Conservation (phyloP, 1,284 basidiomycete genomes). For the Xanthoconium separans region DNA sequence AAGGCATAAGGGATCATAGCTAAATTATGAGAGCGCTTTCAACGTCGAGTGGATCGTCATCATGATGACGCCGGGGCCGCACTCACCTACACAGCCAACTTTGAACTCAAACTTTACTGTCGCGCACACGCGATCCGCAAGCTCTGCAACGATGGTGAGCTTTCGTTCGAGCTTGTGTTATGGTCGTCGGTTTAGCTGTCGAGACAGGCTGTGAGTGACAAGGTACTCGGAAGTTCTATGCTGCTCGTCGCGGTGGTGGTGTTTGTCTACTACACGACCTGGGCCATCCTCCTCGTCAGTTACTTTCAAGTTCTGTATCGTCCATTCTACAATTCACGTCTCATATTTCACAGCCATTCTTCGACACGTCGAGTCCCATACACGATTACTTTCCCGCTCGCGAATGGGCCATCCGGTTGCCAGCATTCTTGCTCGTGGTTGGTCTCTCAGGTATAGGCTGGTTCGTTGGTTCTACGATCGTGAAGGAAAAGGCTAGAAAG, state of each 20-base stretch:
- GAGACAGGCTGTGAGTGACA: constrained; percentile 75
- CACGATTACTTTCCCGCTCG: constrained; percentile 81
- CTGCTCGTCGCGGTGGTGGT: constrained; percentile 73
- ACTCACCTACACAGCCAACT: constrained; percentile 7
- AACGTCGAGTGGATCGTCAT: neutral
- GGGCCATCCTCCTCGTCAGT: constrained; percentile 84
- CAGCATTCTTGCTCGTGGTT: constrained; percentile 77
- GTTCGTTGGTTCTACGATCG: constrained; percentile 76
- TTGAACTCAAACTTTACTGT: constrained; percentile 20
- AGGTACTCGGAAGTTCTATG: constrained; percentile 76
- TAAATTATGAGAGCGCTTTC: neutral
- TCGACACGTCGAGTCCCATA: constrained; percentile 69
- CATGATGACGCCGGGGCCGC: too few relatives aligned
- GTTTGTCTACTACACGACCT: constrained; percentile 88
- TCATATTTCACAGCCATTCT: constrained; percentile 70
- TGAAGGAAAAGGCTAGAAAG: constrained; percentile 71
- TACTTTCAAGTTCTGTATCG: neutral
- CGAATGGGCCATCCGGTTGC: constrained; percentile 89
- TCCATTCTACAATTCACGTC: constrained; percentile 1
- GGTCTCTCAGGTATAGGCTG: constrained; percentile 76
- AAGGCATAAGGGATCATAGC: constrained; percentile 51
- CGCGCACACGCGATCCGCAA: neutral
- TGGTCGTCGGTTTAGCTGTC: constrained; percentile 6
- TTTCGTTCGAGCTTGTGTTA: neutral
- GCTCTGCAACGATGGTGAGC: constrained; percentile 28